phyloP scores from a whole-genome alignment of 257 asterid species.

The Jasminum sambac region DNA sequence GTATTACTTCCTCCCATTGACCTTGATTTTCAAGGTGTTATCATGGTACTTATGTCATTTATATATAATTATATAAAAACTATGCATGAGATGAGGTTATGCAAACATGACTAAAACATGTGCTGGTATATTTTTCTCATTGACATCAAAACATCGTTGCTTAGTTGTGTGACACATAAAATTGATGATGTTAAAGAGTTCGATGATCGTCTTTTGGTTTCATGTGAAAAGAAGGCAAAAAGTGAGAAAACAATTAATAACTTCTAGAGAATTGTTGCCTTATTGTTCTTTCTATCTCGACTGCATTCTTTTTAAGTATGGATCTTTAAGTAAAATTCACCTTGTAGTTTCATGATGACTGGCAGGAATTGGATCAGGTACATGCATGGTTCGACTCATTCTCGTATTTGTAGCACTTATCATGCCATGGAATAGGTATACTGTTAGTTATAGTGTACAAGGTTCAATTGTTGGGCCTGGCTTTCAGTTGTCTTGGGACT shows the following conservation, averaged over 20 bases:
- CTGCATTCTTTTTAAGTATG: conserved; percentile 1
- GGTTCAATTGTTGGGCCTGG: too few species aligned
- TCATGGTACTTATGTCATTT: neutral
- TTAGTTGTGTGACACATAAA: neutral
- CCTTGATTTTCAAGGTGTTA: neutral
- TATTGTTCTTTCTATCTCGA: neutral
- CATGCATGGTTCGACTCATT: conserved; percentile 46
- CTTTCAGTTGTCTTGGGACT: too few species aligned
- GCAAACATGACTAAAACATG: neutral
- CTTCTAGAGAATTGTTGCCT: neutral
- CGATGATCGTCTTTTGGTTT: neutral
- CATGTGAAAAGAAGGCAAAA: neutral
- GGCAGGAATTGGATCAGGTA: conserved; percentile 74
- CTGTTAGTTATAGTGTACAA: too few species aligned
- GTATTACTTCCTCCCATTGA: conserved; percentile 5
- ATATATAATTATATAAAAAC: neutral
- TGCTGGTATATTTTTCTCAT: neutral
- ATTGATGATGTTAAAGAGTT: neutral
- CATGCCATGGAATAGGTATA: conserved; percentile 65
- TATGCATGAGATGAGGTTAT: neutral
- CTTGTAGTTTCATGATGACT: conserved; percentile 21
- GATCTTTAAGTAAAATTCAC: conserved; percentile 11
- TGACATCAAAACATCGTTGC: neutral
- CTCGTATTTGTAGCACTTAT: conserved; percentile 50
- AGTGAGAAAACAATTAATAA: neutral